These are phyloP conservation scores for Gnomoniopsis smithogilvyi DNA, from an alignment of 2,329 filamentous ascomycete species.

Conservation along the genomic window DNA sequence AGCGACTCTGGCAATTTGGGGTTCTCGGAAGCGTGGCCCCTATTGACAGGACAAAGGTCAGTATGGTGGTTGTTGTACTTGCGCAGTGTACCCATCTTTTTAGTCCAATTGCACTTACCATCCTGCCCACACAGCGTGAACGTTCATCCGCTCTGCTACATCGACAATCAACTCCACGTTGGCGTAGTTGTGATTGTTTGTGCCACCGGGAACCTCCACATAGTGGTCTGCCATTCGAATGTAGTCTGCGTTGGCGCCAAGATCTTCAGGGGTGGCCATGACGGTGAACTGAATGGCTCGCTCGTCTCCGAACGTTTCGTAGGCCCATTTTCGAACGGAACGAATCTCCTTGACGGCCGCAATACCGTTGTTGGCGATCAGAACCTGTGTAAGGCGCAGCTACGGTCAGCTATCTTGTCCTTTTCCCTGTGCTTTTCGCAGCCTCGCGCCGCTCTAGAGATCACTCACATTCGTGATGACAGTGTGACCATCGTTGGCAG, in stretches of 20 bases:
- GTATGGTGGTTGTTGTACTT: neutral
- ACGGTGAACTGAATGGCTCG: constrained; percentile 98
- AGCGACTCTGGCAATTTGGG: constrained; percentile 95
- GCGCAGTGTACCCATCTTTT: neutral
- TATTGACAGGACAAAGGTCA: constrained; percentile 30
- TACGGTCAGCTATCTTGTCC: neutral
- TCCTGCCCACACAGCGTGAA: constrained; percentile 98
- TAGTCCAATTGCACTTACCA: constrained; percentile 60
- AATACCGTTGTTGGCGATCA: constrained; percentile 99
- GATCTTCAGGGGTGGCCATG: constrained; percentile 98
- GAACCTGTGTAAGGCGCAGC: constrained; percentile 57
- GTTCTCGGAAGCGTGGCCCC: constrained; percentile 98
- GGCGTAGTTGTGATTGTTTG: constrained; percentile 99
- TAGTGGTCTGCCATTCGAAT: constrained; percentile 99
- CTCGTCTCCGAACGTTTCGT: constrained; percentile 99
- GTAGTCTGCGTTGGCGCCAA: constrained; percentile 97
- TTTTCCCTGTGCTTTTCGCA: neutral
- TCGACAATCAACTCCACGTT: constrained; percentile 99
- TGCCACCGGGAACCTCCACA: constrained; percentile 96
- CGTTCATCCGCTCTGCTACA: constrained; percentile 96
- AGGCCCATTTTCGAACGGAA: constrained; percentile 99
- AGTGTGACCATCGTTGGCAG: constrained; percentile 85
- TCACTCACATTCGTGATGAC: constrained; percentile 91
- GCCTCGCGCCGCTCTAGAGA: neutral
- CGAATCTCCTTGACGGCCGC: constrained; percentile 99